These are phyloP conservation scores for Clavispora santaluciae DNA, from an alignment of 805 yeast genomes.

Conservation along the genomic window DNA sequence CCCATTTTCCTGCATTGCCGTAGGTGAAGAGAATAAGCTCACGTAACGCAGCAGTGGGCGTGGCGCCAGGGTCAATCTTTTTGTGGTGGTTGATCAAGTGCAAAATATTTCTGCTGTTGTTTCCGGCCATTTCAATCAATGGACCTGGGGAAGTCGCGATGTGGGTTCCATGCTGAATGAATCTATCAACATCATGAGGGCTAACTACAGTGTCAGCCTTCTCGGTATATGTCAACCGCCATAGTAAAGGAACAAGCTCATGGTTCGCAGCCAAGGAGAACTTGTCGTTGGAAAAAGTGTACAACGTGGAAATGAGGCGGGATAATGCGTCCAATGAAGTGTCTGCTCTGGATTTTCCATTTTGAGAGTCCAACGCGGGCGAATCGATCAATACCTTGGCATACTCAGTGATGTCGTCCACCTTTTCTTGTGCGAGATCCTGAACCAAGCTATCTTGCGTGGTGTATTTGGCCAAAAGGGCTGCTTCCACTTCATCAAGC, in stretches of 20 bases:
- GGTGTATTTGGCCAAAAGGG: conserved; percentile 27
- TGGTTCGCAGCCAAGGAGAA: conserved; percentile 22
- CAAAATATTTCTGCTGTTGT: conserved; percentile 26
- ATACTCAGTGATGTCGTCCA: conserved; percentile 26
- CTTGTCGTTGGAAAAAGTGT: conserved; percentile 21
- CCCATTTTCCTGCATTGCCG: conserved; percentile 38
- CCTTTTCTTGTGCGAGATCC: conserved; percentile 16
- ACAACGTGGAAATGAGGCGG: conserved; percentile 22
- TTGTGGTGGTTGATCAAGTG: conserved; percentile 22
- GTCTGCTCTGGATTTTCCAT: conserved; percentile 15
- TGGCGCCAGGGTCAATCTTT: conserved; percentile 4
- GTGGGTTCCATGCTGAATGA: conserved; percentile 12
- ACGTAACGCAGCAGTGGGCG: conserved; percentile 18
- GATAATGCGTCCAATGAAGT: conserved; percentile 21
- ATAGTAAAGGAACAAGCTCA: conserved; percentile 30
- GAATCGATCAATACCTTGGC: conserved; percentile 34
- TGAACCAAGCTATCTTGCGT: conserved; percentile 8
- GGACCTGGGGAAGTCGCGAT: conserved; percentile 5
- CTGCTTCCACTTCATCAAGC: conserved; percentile 21
- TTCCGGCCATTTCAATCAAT: conserved; percentile 18
- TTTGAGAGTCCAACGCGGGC: conserved; percentile 14
- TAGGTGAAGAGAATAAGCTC: conserved; percentile 33
- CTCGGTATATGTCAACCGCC: conserved; percentile 25
- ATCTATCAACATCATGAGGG: conserved; percentile 21
- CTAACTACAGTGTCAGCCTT: conserved; percentile 15